Evolutionary conservation across 441 rosid species (phyloP), one percentile per base, ranked within the genome.

Genomic region (Arabidopsis hybrid): DNA sequence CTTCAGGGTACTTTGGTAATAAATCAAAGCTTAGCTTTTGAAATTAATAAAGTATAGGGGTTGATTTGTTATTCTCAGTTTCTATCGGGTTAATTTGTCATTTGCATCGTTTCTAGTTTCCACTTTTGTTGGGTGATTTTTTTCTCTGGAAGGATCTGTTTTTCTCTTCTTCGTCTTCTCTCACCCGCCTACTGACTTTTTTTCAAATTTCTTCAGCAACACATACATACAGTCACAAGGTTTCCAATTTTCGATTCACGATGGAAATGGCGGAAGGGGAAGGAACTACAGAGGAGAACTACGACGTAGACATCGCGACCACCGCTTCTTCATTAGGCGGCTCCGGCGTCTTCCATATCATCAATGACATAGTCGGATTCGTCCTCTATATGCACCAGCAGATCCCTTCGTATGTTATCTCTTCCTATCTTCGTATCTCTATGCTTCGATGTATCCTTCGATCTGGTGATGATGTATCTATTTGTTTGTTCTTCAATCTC

Each of bases 341-440:
- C 81, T 84, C 93, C 35, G 68, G 76, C 29, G 63, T 84, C 66
- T 91, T 83, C 84, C 93, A 88, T 77, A 75, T 92, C 81, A 73
- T 87, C 75, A 87, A 83, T 61, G 88, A 82, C 74, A 73, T 85
- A 55, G 31, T 87, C 38, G 97, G 85, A 74, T 92, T 92, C 80
- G 79, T 88, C 58, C 97, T 95, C 81, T 92, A 85, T 74, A 92
- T 92, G 99, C 93, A 92, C 79, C 95, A 88, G 81, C 98, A 95
- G 86, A 92, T 95, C 79, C 97, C 99, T 67, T 87, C 89, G 96
- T 95, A 53, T 56, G 87, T 71, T 74, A 36, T 58, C 32, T 58
- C 26, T 60, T 31, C 49, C 72, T 43, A 18, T 16, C 68, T 47
- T n/a, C 65, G 8, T 35, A 4, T 57, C 47, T 40, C 17, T 47